phyloP scores from a whole-genome alignment of 2,329 filamentous ascomycete genomes.

The Cordyceps cateniannulata region DNA sequence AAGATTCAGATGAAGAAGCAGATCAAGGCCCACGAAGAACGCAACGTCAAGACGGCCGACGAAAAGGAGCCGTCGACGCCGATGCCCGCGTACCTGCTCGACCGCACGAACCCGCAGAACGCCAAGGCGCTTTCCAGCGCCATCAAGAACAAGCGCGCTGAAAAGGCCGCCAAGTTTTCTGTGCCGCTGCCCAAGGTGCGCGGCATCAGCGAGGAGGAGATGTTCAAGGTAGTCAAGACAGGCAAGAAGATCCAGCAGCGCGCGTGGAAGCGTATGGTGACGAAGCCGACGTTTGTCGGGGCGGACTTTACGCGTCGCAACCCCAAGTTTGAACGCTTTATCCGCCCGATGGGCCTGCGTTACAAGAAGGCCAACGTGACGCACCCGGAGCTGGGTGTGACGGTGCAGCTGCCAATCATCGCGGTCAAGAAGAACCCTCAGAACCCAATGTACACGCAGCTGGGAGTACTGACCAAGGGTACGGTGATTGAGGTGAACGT shows the following conservation, averaged over 20 bases:
- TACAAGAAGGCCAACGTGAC: constrained; percentile 51
- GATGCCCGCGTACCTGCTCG: constrained; percentile 87
- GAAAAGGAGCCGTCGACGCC: constrained; percentile 75
- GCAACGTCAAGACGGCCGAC: constrained; percentile 84
- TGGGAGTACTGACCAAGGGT: constrained; percentile 83
- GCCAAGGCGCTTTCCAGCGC: constrained; percentile 70
- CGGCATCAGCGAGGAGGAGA: constrained; percentile 87
- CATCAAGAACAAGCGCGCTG: constrained; percentile 91
- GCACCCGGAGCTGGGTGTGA: constrained; percentile 76
- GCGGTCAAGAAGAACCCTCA: constrained; percentile 64
- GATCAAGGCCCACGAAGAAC: constrained; percentile 92
- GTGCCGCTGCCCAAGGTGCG: constrained; percentile 92
- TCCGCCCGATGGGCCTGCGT: constrained; percentile 43
- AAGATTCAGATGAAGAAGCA: constrained; percentile 98
- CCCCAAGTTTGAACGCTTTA: constrained; percentile 64
- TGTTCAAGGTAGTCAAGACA: constrained; percentile 95
- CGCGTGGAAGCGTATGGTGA: constrained; percentile 65
- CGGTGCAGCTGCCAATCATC: constrained; percentile 78
- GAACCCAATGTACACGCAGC: constrained; percentile 84
- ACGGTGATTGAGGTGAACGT: constrained; percentile 85
- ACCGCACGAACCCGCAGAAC: constrained; percentile 57
- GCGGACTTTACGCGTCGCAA: constrained; percentile 83
- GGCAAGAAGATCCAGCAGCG: constrained; percentile 93
- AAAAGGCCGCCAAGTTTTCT: constrained; percentile 89
- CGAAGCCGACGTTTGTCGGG: constrained; percentile 67